A percentile compares a stretch with the other conserved stretches of the same genome.
Conservation (phyloP, 1,139 yeast genomes). For the Kodamaea sp. region DNA sequence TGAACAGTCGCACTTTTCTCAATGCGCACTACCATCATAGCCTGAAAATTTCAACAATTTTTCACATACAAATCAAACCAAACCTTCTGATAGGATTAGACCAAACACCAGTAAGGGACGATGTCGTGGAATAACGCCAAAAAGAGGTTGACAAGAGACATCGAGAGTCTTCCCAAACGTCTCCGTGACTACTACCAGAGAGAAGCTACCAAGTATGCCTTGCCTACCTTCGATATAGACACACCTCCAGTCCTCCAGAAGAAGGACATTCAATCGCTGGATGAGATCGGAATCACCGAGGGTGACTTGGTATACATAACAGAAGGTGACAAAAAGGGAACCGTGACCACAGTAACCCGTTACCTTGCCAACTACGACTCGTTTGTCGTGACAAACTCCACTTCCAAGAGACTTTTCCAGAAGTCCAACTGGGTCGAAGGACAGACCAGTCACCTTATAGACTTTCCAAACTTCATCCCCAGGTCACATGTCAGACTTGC, state of each 20-base stretch:
- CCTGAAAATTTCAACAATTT: slow-evolving; percentile 2
- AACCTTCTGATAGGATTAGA: background rate
- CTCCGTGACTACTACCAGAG: slow-evolving; percentile 30
- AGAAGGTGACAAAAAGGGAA: slow-evolving; percentile 71
- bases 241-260: slow-evolving; percentile 23
- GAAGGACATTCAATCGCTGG: slow-evolving; percentile 29
- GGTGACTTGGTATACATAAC: slow-evolving; percentile 55
- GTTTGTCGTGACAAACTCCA: slow-evolving; percentile 37
- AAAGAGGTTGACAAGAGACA: slow-evolving; percentile 40
- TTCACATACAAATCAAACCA: slow-evolving; percentile 1
- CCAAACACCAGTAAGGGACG: slow-evolving; percentile 3
- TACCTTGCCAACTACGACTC: slow-evolving; percentile 34
- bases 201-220: slow-evolving; percentile 27
- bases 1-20: background rate
- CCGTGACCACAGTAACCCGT: slow-evolving; percentile 53
- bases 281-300: slow-evolving; percentile 38
- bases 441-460: slow-evolving; percentile 70
- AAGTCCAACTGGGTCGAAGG: slow-evolving; percentile 72
- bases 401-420: slow-evolving; percentile 50
- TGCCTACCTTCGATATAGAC: slow-evolving; percentile 39
- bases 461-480: slow-evolving; percentile 61
- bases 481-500: slow-evolving; percentile 56
- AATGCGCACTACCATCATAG: background rate
- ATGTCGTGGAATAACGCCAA: slow-evolving; percentile 44
- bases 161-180: slow-evolving; percentile 33